These are phyloP conservation scores for Stylonectria norvegica DNA, from an alignment of 2,329 filamentous ascomycete genomes.

Conservation along the genomic window DNA sequence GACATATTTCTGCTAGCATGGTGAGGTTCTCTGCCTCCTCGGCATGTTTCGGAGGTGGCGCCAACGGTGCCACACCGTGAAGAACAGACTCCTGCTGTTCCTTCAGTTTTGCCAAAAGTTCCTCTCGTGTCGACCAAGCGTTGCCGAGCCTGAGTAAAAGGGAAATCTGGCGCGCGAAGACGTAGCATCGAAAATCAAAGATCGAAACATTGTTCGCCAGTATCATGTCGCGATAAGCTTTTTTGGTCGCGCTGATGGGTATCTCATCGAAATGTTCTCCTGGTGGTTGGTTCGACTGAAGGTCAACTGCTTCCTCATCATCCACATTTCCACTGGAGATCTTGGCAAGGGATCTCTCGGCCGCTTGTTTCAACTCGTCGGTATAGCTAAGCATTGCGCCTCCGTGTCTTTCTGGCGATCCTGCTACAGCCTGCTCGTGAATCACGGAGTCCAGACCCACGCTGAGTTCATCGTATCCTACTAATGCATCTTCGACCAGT, in stretches of 20 bases:
- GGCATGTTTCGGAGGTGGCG: slow-evolving; percentile 45
- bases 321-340: slow-evolving; percentile 30
- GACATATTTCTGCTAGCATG: slow-evolving; percentile 82
- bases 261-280: slow-evolving; percentile 52
- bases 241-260: slow-evolving; percentile 61
- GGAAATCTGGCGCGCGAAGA: slow-evolving; percentile 85
- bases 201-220: slow-evolving; percentile 91
- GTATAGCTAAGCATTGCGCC: slow-evolving; percentile 71
- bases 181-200: slow-evolving; percentile 92
- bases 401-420: slow-evolving; percentile 61
- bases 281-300: slow-evolving; percentile 43
- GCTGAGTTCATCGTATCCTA: slow-evolving; percentile 91
- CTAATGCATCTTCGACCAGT: slow-evolving; percentile 88
- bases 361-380: slow-evolving; percentile 64
- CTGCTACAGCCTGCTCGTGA: slow-evolving; percentile 63
- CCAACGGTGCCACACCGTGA: slow-evolving; percentile 53
- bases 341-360: slow-evolving; percentile 49
- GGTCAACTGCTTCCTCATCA: slow-evolving; percentile 45
- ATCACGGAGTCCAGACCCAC: slow-evolving; percentile 82
- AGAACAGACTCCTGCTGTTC: slow-evolving; percentile 59
- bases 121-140: slow-evolving; percentile 59
- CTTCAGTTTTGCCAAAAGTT: slow-evolving; percentile 58
- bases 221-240: slow-evolving; percentile 88
- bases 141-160: slow-evolving; percentile 82
- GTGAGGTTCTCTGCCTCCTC: slow-evolving; percentile 70